These are phyloP conservation scores for Aspergillus spinulosporus DNA, from an alignment of 2,329 filamentous ascomycete genomes.

Conservation along the genomic window DNA sequence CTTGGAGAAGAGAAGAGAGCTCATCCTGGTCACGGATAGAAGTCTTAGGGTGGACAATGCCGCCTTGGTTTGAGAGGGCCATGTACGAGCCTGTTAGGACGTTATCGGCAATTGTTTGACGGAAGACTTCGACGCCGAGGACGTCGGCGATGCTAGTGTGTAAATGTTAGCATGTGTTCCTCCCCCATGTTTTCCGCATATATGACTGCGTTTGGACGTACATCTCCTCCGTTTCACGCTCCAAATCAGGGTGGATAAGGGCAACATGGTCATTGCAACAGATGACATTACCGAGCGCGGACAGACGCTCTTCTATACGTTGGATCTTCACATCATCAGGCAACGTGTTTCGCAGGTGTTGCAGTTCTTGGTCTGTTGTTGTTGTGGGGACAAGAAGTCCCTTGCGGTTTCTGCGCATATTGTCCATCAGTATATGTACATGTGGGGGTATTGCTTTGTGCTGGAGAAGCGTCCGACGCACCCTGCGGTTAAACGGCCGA, in stretches of 20 bases:
- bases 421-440: slow-evolving; percentile 1
- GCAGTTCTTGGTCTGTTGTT: slow-evolving; percentile 96
- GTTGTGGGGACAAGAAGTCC: slow-evolving; percentile 93
- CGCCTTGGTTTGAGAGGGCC: slow-evolving; percentile 91
- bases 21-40: slow-evolving; percentile 98
- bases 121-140: slow-evolving; percentile 60
- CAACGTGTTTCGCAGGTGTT: slow-evolving; percentile 92
- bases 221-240: slow-evolving; percentile 98
- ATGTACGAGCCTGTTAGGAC: slow-evolving; percentile 97
- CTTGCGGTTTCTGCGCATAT: slow-evolving; percentile 75
- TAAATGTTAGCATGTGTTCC: slow-evolving; percentile 9
- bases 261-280: slow-evolving; percentile 96
- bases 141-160: slow-evolving; percentile 79
- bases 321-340: slow-evolving; percentile 92
- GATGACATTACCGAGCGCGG: slow-evolving; percentile 94
- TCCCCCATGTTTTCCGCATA: too few species aligned
- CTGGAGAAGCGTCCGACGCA: slow-evolving; percentile 43
- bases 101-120: slow-evolving; percentile 94
- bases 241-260: slow-evolving; percentile 91
- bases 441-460: background rate
- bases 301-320: slow-evolving; percentile 94
- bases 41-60: slow-evolving; percentile 96
- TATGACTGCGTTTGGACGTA: slow-evolving; percentile 22
- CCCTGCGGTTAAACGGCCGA: slow-evolving; percentile 92
- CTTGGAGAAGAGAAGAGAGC: slow-evolving; percentile 86